Evolutionary conservation across 495 filamentous ascomycete species (phyloP).

Genomic region (Aspergillus bertholletiae): DNA sequence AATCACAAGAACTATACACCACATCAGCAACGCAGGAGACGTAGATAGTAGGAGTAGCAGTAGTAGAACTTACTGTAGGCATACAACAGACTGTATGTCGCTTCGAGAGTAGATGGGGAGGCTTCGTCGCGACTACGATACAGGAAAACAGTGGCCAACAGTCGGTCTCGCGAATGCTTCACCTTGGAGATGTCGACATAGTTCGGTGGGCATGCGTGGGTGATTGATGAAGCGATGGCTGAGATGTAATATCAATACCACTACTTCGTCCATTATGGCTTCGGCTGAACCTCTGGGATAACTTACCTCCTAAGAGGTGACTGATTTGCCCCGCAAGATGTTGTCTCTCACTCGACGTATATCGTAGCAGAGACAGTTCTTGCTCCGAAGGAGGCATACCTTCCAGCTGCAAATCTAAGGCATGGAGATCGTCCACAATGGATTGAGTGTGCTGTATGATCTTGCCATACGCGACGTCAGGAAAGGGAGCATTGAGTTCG

Average conservation of each 20-base stretch:
- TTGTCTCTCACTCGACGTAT: constrained; percentile 71
- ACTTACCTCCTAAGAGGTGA: constrained; percentile 78
- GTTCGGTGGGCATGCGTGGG: constrained; percentile 86
- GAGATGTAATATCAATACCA: constrained; percentile 7
- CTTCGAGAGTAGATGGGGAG: constrained; percentile 51
- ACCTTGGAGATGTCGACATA: constrained; percentile 76
- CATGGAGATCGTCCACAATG: constrained; percentile 88
- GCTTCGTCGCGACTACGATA: constrained; percentile 67
- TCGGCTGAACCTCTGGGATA: too few relatives aligned
- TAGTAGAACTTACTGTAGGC: constrained; percentile 61
- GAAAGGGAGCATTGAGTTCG: constrained; percentile 80
- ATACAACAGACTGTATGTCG: constrained; percentile 68
- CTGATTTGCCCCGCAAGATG: constrained; percentile 81
- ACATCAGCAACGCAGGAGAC: too few relatives aligned
- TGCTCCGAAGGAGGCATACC: constrained; percentile 71
- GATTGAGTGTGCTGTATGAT: constrained; percentile 74
- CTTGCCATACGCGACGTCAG: constrained; percentile 59
- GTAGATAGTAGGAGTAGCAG: too few relatives aligned
- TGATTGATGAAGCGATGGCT: constrained; percentile 88
- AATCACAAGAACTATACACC: too few relatives aligned
- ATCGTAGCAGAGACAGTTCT: constrained; percentile 72
- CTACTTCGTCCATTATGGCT: background rate
- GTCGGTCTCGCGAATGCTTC: constrained; percentile 69
- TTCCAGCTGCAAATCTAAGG: constrained; percentile 92
- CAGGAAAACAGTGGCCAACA: constrained; percentile 84